phyloP scores from a whole-genome alignment of 2,329 filamentous ascomycete species.

The Trichoderma harzianum region DNA sequence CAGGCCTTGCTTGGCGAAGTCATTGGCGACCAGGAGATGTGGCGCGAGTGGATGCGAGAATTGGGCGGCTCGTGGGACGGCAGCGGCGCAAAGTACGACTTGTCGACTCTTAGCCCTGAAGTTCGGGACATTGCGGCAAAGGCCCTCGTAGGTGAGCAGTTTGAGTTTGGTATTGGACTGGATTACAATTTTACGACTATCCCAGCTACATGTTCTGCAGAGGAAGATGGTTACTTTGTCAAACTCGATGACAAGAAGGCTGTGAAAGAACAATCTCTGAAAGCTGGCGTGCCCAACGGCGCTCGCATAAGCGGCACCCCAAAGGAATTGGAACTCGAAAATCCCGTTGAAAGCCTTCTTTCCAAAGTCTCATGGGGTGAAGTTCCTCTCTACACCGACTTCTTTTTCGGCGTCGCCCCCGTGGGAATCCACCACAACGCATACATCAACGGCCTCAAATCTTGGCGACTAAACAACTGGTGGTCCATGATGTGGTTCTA shows the following conservation, averaged over 20 bases:
- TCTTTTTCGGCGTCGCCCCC: background rate
- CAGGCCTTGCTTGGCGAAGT: conserved; percentile 38
- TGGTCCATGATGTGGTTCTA: conserved; percentile 5
- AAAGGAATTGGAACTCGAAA: background rate
- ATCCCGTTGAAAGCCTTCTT: background rate
- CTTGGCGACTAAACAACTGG: background rate
- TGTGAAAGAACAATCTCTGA: conserved; percentile 26
- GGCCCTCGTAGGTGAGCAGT: conserved; percentile 29
- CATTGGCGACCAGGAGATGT: conserved; percentile 39
- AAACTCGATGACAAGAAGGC: conserved; percentile 26
- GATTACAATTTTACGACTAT: conserved; percentile 39
- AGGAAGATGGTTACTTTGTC: conserved; percentile 37
- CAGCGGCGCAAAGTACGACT: conserved; percentile 19
- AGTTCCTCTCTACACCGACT: background rate
- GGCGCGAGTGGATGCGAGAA: conserved; percentile 25
- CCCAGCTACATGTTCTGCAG: conserved; percentile 28
- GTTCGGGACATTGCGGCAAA: conserved; percentile 28
- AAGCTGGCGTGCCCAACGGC: conserved; percentile 18
- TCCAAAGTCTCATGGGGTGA: background rate
- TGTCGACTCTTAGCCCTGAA: conserved; percentile 18
- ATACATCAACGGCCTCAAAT: conserved; percentile 4
- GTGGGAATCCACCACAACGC: conserved; percentile 14
- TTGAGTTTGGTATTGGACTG: conserved; percentile 39
- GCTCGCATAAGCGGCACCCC: background rate
- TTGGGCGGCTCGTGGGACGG: conserved; percentile 32